phyloP scores from a whole-genome alignment of 106 monocot species.

The Allium cepa region DNA sequence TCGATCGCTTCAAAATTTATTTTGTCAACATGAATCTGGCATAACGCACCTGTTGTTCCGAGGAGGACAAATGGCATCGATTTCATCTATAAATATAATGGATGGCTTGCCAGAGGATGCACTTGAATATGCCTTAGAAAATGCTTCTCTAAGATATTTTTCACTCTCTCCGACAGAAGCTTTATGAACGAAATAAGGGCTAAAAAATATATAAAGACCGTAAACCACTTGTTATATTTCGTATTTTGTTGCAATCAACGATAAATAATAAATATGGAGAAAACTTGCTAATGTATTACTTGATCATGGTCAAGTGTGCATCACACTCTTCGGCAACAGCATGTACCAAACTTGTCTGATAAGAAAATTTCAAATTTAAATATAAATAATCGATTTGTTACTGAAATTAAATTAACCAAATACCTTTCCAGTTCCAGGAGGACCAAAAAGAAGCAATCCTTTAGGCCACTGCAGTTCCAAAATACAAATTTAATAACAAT shows the following conservation, averaged over 20 bases:
- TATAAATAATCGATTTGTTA: too few species aligned
- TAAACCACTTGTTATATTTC: too few species aligned
- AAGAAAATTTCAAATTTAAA: background rate
- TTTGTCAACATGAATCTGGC: too few species aligned
- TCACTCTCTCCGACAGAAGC: slow-evolving; percentile 92
- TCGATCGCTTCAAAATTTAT: background rate
- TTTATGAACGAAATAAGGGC: slow-evolving; percentile 66
- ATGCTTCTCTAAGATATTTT: slow-evolving; percentile 59
- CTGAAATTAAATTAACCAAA: background rate
- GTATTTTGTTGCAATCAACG: too few species aligned
- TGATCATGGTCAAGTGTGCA: slow-evolving; percentile 85
- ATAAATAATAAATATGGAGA: too few species aligned
- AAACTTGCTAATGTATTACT: slow-evolving; percentile 18
- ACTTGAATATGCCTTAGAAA: slow-evolving; percentile 66
- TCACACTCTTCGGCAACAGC: slow-evolving; percentile 77
- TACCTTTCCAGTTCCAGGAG: slow-evolving; percentile 95
- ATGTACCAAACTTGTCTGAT: slow-evolving; percentile 78
- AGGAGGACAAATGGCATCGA: slow-evolving; percentile 83
- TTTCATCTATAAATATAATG: slow-evolving; percentile 90
- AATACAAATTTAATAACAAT: background rate
- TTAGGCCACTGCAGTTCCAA: slow-evolving; percentile 59
- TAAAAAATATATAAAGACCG: slow-evolving; percentile 6
- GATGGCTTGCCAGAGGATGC: slow-evolving; percentile 74
- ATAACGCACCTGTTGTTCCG: slow-evolving; percentile 40
- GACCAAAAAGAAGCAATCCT: slow-evolving; percentile 85